Conservation (phyloP, 176 grass and related monocot genomes). For the Dactylis glomerata region DNA sequence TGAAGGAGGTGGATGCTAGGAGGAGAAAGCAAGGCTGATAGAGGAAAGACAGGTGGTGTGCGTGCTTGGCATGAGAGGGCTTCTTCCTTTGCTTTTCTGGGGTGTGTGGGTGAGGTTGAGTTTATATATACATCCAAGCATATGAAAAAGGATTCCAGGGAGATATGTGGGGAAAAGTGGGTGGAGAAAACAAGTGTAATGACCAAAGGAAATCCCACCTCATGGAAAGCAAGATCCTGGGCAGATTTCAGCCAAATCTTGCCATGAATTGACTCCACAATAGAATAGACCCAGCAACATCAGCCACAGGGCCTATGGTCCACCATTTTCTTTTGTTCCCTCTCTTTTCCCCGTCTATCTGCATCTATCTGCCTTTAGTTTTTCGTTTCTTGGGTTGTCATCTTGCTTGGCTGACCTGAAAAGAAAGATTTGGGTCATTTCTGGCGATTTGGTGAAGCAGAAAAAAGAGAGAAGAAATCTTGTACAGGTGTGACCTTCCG, state of each 20-base stretch:
- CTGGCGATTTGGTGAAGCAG: neutral
- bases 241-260: slow-evolving; percentile 83
- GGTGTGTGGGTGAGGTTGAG: slow-evolving; percentile 37
- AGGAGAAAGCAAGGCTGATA: slow-evolving; percentile 21
- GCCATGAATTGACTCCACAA: slow-evolving; percentile 47
- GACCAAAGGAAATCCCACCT: slow-evolving; percentile 54
- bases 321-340: slow-evolving; percentile 41
- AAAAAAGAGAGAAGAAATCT: neutral
- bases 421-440: slow-evolving; percentile 7
- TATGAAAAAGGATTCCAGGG: slow-evolving; percentile 50
- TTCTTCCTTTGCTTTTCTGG: slow-evolving; percentile 24
- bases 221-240: slow-evolving; percentile 72
- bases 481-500: neutral
- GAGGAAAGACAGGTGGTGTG: slow-evolving; percentile 11
- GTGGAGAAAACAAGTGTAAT: slow-evolving; percentile 12
- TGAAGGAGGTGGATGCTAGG: neutral
- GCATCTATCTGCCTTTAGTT: neutral
- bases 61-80: slow-evolving; percentile 18
- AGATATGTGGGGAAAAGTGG: slow-evolving; percentile 35
- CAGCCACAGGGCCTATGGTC: slow-evolving; percentile 7
- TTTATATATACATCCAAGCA: slow-evolving; percentile 29
- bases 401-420: slow-evolving; percentile 6
- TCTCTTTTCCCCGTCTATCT: neutral
- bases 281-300: slow-evolving; percentile 28
- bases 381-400: neutral